phyloP scores from a whole-genome alignment of 2,329 filamentous ascomycete species.

The Calonectria honghensis region DNA sequence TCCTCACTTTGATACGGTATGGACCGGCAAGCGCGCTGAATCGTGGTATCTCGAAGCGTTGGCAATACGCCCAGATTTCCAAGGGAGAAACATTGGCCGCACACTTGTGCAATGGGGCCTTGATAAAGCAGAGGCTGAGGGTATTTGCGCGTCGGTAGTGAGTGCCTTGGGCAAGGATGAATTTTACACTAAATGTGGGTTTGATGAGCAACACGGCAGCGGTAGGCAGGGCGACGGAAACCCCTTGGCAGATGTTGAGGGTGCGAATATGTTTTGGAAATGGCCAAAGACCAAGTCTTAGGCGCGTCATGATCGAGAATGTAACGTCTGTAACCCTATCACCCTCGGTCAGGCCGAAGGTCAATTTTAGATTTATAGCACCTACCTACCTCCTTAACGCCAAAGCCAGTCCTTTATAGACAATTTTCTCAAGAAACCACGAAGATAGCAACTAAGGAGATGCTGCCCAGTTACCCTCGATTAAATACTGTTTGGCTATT shows the following conservation, averaged over 20 bases:
- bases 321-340: neutral
- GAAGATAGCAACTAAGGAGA: too few relatives aligned
- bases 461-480: too few relatives aligned
- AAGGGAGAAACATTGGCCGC: conserved; percentile 61
- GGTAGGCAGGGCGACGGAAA: conserved; percentile 41
- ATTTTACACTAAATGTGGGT: conserved; percentile 58
- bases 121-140: conserved; percentile 59
- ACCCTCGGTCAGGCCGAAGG: neutral
- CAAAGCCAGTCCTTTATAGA: too few relatives aligned
- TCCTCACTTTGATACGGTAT: conserved; percentile 43
- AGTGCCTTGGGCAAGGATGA: conserved; percentile 61
- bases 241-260: conserved; percentile 39
- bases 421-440: too few relatives aligned
- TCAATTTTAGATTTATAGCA: neutral
- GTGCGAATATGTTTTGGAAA: conserved; percentile 47
- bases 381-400: neutral
- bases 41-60: conserved; percentile 62
- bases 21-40: conserved; percentile 48
- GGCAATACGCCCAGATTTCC: conserved; percentile 62
- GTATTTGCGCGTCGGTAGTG: conserved; percentile 62
- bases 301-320: neutral
- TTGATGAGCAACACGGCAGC: conserved; percentile 45
- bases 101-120: conserved; percentile 65
- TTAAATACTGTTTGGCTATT: too few relatives aligned
- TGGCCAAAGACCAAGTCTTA: conserved; percentile 41